Evolutionary conservation across 1,284 basidiomycete genomes (phyloP).

Genomic region (Ustilago cynodontis): DNA sequence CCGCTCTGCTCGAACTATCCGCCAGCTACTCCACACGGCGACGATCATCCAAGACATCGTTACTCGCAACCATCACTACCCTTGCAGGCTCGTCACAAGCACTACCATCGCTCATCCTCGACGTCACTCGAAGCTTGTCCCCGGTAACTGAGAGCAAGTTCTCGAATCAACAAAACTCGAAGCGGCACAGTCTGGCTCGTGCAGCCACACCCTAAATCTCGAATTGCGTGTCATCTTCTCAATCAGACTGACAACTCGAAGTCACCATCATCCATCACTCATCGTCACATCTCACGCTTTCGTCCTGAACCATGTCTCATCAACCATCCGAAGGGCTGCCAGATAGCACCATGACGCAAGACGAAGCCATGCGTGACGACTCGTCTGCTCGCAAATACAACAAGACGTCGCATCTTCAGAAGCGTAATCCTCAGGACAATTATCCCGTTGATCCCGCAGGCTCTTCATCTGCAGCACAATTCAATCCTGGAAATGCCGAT

Average conservation of each 20-base stretch:
- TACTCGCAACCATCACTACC: not conserved
- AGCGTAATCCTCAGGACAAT: slow-evolving; percentile 17
- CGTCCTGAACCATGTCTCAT: slow-evolving; percentile 14
- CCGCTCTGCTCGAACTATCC: slow-evolving; percentile 1
- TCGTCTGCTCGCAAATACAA: slow-evolving; percentile 55
- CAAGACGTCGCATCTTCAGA: slow-evolving; percentile 49
- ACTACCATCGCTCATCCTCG: not conserved
- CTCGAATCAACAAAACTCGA: not conserved
- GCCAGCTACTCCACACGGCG: slow-evolving; percentile 2
- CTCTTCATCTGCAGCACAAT: slow-evolving; percentile 15
- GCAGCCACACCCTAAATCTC: slow-evolving; percentile 9
- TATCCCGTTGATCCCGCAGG: slow-evolving; percentile 4
- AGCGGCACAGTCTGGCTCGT: not conserved
- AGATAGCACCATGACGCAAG: slow-evolving; percentile 33
- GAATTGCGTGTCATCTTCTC: not conserved
- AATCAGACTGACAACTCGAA: not conserved
- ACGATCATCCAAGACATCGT: not conserved
- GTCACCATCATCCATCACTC: not conserved
- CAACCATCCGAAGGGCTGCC: slow-evolving; percentile 20
- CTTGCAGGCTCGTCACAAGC: not conserved
- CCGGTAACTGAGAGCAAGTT: not conserved
- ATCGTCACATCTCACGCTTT: too few relatives aligned
- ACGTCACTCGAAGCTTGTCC: not conserved
- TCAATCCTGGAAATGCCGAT: slow-evolving; percentile 22
- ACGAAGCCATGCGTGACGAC: slow-evolving; percentile 51